A percentile compares a stretch with the other conserved stretches of the same genome.
Conservation (phyloP, 495 filamentous ascomycete species). For the Aspergillus bridgeri region DNA sequence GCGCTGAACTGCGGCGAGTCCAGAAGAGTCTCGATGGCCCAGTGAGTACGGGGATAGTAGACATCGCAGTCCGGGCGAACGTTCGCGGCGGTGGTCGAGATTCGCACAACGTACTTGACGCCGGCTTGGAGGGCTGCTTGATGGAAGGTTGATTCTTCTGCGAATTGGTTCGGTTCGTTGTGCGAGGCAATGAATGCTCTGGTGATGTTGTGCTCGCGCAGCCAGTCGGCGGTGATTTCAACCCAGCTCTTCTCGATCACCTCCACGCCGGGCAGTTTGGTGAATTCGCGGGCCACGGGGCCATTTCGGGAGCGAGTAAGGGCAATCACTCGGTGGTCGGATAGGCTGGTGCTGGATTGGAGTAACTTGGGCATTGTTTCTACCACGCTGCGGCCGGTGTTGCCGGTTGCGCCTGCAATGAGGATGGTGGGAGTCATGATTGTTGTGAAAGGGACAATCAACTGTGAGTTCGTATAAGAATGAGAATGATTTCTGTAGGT, state of each 20-base stretch:
- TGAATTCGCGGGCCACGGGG: constrained; percentile 32
- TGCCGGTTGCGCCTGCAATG: constrained; percentile 36
- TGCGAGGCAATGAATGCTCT: constrained; percentile 44
- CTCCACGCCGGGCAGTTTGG: constrained; percentile 36
- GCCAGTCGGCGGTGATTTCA: constrained; percentile 41
- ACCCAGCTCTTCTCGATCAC: constrained; percentile 42
- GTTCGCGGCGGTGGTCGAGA: constrained; percentile 42
- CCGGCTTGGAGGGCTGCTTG: constrained; percentile 35
- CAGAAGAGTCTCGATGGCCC: constrained; percentile 44
- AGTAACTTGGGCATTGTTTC: constrained; percentile 33
- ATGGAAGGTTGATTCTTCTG: constrained; percentile 41
- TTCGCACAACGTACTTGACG: constrained; percentile 47
- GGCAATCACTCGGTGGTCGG: constrained; percentile 33
- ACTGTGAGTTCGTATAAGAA: no score
- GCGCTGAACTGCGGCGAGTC: constrained; percentile 31
- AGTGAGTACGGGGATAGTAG: constrained; percentile 46
- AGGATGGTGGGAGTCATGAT: constrained; percentile 26
- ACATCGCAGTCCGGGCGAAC: constrained; percentile 35
- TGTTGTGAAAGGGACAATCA: background rate
- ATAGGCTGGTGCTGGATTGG: constrained; percentile 22
- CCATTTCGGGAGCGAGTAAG: constrained; percentile 35
- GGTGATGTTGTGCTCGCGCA: constrained; percentile 35
- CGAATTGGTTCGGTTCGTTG: constrained; percentile 37
- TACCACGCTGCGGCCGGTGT: constrained; percentile 34
- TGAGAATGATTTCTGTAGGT: background rate